Evolutionary conservation across 2,329 filamentous ascomycete genomes (phyloP), one percentile per base, ranked within the genome.

Genomic region (Taxawa tesnikishii): DNA sequence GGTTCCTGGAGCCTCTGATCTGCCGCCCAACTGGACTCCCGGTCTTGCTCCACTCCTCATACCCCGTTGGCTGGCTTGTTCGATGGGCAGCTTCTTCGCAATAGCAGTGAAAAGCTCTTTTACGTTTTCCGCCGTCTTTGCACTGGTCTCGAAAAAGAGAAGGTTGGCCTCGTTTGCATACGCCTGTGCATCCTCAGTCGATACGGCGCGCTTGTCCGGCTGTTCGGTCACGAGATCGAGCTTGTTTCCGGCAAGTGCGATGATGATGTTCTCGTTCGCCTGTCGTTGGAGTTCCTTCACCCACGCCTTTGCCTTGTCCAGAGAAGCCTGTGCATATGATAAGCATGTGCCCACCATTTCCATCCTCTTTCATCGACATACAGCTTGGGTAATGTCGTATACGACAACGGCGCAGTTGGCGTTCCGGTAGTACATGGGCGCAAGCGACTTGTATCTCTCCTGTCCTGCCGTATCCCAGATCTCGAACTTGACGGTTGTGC

Each of bases 381-480:
- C 90, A 46, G 90, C 84, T 73, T 98, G 90, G 53, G 90, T 98
- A 54, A 98, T 96, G 63, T 98, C 90, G 62, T 98, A 98, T 45
- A 98, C 90, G 29, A 98, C 88, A 18, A 98, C 88, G 37, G 92
- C 90, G 64, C 90, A 96, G 73, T 98, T 96, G 48, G 92, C 92
- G 58, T 98, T 98, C 50, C 92, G 72, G 67, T 98, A 98, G 70
- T 98, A 98, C 90, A 98, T 98, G 49, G 90, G 90, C 19, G 90
- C 90, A 45, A 98, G 70, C 9, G 90, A 96, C 70, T 96, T 96
- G 73, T 96, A 98, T 54, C 92, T 77, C 64, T 98, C 90, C 65
- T 98, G 90, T 42, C 90, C 90, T 42, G 90, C 90, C 7, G 90
- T 98, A 62, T 94, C 87, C 87, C 90, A 98, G 56, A 98, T 98